phyloP scores from a whole-genome alignment of 306 rosid genomes.

The Erythrophleum fordii region DNA sequence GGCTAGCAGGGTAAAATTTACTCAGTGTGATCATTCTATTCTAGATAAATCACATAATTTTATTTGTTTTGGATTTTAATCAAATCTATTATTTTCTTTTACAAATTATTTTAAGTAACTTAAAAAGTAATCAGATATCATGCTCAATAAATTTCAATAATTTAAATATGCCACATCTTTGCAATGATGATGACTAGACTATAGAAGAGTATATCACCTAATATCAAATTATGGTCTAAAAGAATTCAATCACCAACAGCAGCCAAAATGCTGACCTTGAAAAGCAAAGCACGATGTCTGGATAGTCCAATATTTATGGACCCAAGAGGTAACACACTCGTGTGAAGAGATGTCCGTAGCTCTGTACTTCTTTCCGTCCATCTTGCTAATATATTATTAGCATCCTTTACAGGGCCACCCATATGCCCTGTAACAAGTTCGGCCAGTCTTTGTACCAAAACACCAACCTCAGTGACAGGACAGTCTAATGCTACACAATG shows the following conservation, averaged over 20 bases:
- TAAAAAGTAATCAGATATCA: not conserved
- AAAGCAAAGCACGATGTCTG: conserved; percentile 97
- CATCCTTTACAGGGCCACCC: conserved; percentile 99
- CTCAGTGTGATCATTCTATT: not conserved
- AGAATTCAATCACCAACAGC: conserved; percentile 19
- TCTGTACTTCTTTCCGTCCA: conserved; percentile 93
- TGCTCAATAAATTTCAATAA: conserved; percentile 3
- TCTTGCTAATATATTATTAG: conserved; percentile 72
- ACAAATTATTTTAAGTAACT: not conserved
- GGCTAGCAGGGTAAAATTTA: conserved; percentile 15
- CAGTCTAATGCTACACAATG: conserved; percentile 90
- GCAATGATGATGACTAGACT: not conserved
- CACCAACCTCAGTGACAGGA: conserved; percentile 66
- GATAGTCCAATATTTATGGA: conserved; percentile 92
- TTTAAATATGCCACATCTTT: not conserved
- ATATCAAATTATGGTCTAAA: conserved; percentile 35
- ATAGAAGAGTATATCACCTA: not conserved
- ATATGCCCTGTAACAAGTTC: conserved; percentile 85
- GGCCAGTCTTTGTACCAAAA: conserved; percentile 90
- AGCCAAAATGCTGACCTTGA: conserved; percentile 69
- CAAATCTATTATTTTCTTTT: conserved; percentile 10
- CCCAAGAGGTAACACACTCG: conserved; percentile 90
- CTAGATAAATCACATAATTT: not conserved
- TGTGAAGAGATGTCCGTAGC: conserved; percentile 76
- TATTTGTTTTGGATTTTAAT: not conserved